Conservation (phyloP, 768 basidiomycete genomes). For the Rhizopogon vinicolor region DNA sequence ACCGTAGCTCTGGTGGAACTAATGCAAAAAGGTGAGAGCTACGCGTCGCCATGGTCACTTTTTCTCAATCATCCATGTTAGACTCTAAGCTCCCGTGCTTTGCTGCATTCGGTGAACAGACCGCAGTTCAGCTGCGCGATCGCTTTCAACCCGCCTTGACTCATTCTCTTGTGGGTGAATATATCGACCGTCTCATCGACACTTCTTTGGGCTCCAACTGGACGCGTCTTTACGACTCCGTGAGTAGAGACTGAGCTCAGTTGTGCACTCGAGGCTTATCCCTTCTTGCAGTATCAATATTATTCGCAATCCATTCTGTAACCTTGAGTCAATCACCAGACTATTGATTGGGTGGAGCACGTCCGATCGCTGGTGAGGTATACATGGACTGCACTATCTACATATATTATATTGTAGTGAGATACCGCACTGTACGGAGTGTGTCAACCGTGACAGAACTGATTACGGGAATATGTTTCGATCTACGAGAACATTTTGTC, state of each 20-base stretch:
- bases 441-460: neutral
- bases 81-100: slow-evolving; percentile 93
- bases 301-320: slow-evolving; percentile 87
- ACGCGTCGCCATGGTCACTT: slow-evolving; percentile 4
- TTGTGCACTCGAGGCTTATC: neutral
- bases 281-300: slow-evolving; percentile 71
- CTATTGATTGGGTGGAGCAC: neutral
- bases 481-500: slow-evolving; percentile 47
- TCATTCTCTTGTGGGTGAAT: slow-evolving; percentile 76
- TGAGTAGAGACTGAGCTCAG: slow-evolving; percentile 30
- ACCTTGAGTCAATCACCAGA: slow-evolving; percentile 12
- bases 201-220: slow-evolving; percentile 89
- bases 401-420: neutral
- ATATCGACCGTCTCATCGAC: slow-evolving; percentile 88
- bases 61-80: slow-evolving; percentile 21
- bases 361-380: too few relatives aligned
- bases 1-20: slow-evolving; percentile 80
- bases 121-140: slow-evolving; percentile 81
- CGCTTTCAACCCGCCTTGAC: slow-evolving; percentile 92
- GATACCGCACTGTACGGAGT: too few relatives aligned
- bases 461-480: neutral
- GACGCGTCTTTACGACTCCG: slow-evolving; percentile 95
- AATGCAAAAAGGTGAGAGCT: slow-evolving; percentile 84
- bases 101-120: slow-evolving; percentile 84
- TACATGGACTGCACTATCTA: neutral